A percentile compares a stretch with the other conserved stretches of the same genome.
Conservation (phyloP, 164 flowering plant genomes). For the Annona cherimola region DNA sequence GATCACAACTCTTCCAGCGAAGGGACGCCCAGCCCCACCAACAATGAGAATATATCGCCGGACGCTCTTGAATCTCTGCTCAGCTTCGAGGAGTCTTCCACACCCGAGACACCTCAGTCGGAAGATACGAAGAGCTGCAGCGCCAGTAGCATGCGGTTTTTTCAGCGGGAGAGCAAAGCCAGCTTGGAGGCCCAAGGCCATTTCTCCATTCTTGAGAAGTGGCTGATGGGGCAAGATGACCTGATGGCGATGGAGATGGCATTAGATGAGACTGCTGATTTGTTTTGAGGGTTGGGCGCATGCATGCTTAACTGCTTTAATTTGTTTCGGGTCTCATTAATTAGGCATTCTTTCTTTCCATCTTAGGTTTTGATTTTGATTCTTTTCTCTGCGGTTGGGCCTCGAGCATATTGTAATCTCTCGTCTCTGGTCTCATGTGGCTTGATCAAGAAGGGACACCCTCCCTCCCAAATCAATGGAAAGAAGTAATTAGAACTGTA, state of each 20-base stretch:
- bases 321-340: neutral
- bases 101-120: slow-evolving; percentile 42
- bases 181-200: slow-evolving; percentile 23
- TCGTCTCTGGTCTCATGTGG: neutral
- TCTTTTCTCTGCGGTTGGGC: neutral
- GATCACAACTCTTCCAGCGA: slow-evolving; percentile 17
- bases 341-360: neutral
- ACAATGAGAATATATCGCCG: slow-evolving; percentile 22
- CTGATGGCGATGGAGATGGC: slow-evolving; percentile 28
- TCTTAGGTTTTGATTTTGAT: neutral
- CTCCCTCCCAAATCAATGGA: slow-evolving; percentile 4
- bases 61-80: slow-evolving; percentile 42
- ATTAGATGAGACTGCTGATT: slow-evolving; percentile 31
- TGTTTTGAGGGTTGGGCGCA: slow-evolving; percentile 24
- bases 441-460: neutral
- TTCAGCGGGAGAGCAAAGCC: slow-evolving; percentile 47
- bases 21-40: slow-evolving; percentile 5
- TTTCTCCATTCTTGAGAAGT: slow-evolving; percentile 59
- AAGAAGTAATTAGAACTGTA: slow-evolving; percentile 26
- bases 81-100: slow-evolving; percentile 45
- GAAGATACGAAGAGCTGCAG: slow-evolving; percentile 9
- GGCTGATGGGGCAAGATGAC: slow-evolving; percentile 48
- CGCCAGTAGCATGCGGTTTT: slow-evolving; percentile 20
- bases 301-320: neutral
- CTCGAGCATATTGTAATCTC: slow-evolving; percentile 6